A percentile compares a stretch with the other conserved stretches of the same genome.
These are phyloP conservation scores for Gnetum montanum DNA, from an alignment of 75 land plant genomes.

Conservation along the genomic window DNA sequence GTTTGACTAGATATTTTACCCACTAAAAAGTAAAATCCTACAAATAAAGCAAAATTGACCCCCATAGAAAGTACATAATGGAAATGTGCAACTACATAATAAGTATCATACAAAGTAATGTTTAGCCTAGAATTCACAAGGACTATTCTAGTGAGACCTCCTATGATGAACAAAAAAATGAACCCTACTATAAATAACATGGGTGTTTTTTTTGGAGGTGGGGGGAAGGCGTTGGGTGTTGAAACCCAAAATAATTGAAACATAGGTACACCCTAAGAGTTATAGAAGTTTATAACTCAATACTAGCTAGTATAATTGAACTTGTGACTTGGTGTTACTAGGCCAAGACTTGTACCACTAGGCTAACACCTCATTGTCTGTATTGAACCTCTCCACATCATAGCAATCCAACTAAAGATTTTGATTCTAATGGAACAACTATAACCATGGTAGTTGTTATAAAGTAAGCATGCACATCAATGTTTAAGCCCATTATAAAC, in stretches of 20 bases:
- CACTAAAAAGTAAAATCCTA: slow-evolving; percentile 10
- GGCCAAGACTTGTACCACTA: no score
- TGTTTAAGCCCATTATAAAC: slow-evolving; percentile 18
- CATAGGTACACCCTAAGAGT: no score
- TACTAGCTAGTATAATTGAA: no score
- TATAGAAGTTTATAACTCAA: no score
- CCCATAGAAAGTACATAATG: slow-evolving; percentile 15
- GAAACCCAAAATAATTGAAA: no score
- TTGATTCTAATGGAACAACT: slow-evolving; percentile 16
- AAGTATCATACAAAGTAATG: slow-evolving; percentile 24
- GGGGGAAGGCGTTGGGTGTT: no score
- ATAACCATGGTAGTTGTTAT: slow-evolving; percentile 23
- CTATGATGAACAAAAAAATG: not conserved
- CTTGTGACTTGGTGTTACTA: no score
- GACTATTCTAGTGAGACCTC: slow-evolving; percentile 15
- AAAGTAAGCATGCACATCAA: slow-evolving; percentile 25
- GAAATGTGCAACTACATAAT: slow-evolving; percentile 24
- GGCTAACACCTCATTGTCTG: no score
- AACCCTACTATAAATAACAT: not conserved
- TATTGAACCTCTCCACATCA: slow-evolving; percentile 12
- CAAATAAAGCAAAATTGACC: slow-evolving; percentile 2
- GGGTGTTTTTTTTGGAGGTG: not conserved
- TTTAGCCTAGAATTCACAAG: slow-evolving; percentile 16
- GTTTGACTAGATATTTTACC: slow-evolving; percentile 5
- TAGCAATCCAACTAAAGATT: slow-evolving; percentile 15